Base-by-base conservation (phyloP, 768 basidiomycete species). In the Hirschioporus abietinus region DNA sequence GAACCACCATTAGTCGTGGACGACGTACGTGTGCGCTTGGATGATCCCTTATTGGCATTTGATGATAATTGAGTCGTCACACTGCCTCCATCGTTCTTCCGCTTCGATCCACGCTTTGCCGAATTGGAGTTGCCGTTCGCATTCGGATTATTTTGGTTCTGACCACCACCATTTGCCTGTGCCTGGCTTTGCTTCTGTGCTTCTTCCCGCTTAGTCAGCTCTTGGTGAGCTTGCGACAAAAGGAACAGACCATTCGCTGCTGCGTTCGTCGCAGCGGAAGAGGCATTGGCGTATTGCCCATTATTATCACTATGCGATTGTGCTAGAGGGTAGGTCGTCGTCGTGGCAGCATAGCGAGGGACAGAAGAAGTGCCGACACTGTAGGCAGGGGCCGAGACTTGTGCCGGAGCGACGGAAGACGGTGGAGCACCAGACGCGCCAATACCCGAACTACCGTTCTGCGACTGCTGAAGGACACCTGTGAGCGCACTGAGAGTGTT, bases 181-280 rank as follows among this genome's bases (percentile, higher is more conserved):
- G 64, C 69, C 66, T 42, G 69, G 75, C 74, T 65, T 75, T 78
- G 66, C 68, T 85, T 84, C 74, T 90, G 88, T 0, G 89, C 88
- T 75, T 93, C 91, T 77, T 96, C 95, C n/a, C 93, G 88, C 79
- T 96, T 96, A 42, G 92, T 93, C 67, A 97, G 87, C 81, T 96
- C 95, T 76, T 97, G 95, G 74, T 97, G 95, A 27, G 95, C 96
- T 78, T 98, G 95, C 0, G 89, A 91, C 64, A 98, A 88, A 62
- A 98, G 82, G 79, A 96, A 98, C 60, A 98, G 86, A 27, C 96
- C 95, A 74, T 96, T 97, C 64, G 94, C 91, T 65, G 94, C 93
- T 23, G 86, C 82, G 59, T 77, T 84, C 1, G 93, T 82, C 9
- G 90, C 85, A 58, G 79, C 88, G 62, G 82, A 82, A 1, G 90